Conservation (phyloP, 495 filamentous ascomycete genomes). For the Lepidopterella palustris region DNA sequence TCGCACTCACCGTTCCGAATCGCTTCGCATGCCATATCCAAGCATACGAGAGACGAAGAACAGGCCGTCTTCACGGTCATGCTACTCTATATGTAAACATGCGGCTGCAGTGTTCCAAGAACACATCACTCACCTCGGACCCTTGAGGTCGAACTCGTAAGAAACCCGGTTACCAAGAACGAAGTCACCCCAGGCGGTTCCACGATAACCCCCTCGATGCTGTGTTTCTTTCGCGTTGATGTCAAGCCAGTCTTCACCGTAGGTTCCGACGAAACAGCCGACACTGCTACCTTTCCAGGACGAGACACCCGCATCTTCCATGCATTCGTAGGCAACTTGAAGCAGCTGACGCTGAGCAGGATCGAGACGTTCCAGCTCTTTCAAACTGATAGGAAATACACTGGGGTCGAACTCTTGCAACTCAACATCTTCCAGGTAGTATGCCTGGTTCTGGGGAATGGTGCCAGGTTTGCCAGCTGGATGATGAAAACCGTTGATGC, state of each 20-base stretch:
- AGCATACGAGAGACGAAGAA: constrained; percentile 3
- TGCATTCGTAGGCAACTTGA: constrained; percentile 4
- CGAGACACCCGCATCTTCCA: constrained; percentile 16
- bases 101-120: neutral
- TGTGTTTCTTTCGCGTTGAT: constrained; percentile 9
- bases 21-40: neutral
- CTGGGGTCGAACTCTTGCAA: constrained; percentile 7
- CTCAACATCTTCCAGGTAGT: constrained; percentile 9
- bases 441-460: neutral
- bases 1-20: constrained; percentile 23
- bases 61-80: constrained; percentile 3
- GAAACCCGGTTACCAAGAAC: constrained; percentile 14
- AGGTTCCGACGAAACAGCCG: constrained; percentile 11
- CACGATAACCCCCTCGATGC: constrained; percentile 6
- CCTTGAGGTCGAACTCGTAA: constrained; percentile 14
- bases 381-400: constrained; percentile 6
- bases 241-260: constrained; percentile 9
- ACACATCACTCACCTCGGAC: neutral
- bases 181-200: neutral
- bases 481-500: neutral
- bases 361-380: constrained; percentile 7
- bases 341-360: constrained; percentile 7
- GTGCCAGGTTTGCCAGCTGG: neutral
- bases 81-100: neutral
- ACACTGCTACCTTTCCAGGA: neutral